These are phyloP conservation scores for Coleophoma eucalyptorum DNA, from an alignment of 2,329 filamentous ascomycete genomes.

Conservation along the genomic window DNA sequence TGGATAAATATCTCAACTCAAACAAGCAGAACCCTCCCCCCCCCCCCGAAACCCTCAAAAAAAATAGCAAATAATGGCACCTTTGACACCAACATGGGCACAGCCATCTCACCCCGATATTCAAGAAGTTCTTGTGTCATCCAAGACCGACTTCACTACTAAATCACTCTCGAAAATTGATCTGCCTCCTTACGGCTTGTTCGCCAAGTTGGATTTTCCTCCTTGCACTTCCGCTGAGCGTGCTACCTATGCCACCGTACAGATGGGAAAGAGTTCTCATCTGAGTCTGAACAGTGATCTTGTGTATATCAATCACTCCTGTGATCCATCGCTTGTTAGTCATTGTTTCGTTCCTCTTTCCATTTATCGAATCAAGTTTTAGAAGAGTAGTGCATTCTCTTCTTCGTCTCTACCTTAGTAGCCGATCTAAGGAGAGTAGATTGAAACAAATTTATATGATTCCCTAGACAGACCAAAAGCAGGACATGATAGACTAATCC, in stretches of 20 bases:
- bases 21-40: not conserved
- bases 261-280: conserved; percentile 51
- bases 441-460: not conserved
- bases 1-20: not conserved
- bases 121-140: conserved; percentile 50
- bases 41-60: conserved; percentile 6
- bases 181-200: conserved; percentile 60
- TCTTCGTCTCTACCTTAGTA: too few relatives aligned
- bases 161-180: conserved; percentile 53
- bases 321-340: conserved; percentile 61
- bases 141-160: conserved; percentile 48
- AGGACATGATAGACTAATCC: not conserved
- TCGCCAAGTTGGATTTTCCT: conserved; percentile 63
- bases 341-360: not conserved
- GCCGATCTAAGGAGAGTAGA: too few relatives aligned
- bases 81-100: conserved; percentile 53
- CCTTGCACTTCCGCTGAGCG: conserved; percentile 51
- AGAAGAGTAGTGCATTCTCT: too few relatives aligned
- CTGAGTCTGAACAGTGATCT: conserved; percentile 63
- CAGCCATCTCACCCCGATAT: conserved; percentile 57
- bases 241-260: conserved; percentile 62
- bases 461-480: not conserved
- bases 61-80: conserved; percentile 52
- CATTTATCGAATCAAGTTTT: not conserved
- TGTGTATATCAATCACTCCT: conserved; percentile 66